Evolutionary conservation across 2,329 filamentous ascomycete genomes (phyloP).

Genomic region (Alternaria panax): DNA sequence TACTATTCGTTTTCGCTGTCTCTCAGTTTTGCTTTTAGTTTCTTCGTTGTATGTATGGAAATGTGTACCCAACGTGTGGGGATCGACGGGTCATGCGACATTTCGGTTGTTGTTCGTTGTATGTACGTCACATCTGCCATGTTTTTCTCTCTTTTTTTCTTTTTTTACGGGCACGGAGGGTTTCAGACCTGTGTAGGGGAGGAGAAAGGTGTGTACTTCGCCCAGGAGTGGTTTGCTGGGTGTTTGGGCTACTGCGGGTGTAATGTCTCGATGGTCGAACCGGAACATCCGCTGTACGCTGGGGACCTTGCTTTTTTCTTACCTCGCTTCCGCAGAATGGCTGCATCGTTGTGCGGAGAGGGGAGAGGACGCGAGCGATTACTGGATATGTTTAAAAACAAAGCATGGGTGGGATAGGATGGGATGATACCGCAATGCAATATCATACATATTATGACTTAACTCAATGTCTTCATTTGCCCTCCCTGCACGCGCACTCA

Average conservation of each 20-base stretch:
- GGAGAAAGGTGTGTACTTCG: too few relatives aligned
- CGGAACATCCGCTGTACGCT: not conserved
- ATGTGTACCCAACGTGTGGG: conserved; percentile 11
- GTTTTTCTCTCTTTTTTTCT: not conserved
- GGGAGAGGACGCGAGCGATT: not conserved
- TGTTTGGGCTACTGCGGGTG: conserved; percentile 10
- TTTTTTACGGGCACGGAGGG: not conserved
- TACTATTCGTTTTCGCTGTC: not conserved
- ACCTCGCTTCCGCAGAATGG: not conserved
- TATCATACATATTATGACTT: not conserved
- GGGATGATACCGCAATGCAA: not conserved
- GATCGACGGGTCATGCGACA: not conserved
- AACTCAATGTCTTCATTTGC: not conserved
- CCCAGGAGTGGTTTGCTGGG: not conserved
- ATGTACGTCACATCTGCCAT: not conserved
- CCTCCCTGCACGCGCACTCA: not conserved
- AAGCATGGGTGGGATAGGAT: not conserved
- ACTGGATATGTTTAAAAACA: not conserved
- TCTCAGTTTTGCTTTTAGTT: conserved; percentile 21
- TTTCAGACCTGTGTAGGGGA: not conserved
- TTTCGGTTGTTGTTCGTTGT: conserved; percentile 12
- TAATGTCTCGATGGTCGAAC: conserved; percentile 16
- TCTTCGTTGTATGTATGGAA: conserved; percentile 32
- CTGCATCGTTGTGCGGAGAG: not conserved
- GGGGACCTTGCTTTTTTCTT: not conserved